Evolutionary conservation across 768 basidiomycete genomes (phyloP).

Genomic region (Leccinellum albellum): DNA sequence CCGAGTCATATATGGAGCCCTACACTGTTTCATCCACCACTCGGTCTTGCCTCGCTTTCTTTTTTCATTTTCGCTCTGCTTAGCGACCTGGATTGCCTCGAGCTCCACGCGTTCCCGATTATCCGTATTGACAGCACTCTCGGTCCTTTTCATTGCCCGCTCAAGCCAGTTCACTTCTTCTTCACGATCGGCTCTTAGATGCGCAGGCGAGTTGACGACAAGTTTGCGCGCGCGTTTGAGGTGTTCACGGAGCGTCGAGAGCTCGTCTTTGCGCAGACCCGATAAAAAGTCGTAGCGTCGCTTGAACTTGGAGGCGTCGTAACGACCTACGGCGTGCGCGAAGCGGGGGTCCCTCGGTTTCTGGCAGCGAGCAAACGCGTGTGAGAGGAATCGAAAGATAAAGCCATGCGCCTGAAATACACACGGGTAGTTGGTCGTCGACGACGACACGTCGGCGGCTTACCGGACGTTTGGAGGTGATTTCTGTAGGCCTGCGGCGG

Average conservation of each 20-base stretch:
- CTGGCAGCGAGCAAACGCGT: conserved; percentile 34
- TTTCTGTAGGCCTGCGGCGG: conserved; percentile 62
- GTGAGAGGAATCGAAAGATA: not conserved
- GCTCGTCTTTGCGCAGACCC: conserved; percentile 60
- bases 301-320: conserved; percentile 61
- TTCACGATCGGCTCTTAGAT: conserved; percentile 57
- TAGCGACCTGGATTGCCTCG: conserved; percentile 50
- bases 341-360: conserved; percentile 87
- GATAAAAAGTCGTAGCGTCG: conserved; percentile 73
- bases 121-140: conserved; percentile 74
- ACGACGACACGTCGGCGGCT: conserved; percentile 67
- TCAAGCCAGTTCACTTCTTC: conserved; percentile 70
- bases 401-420: conserved; percentile 20
- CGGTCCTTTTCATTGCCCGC: conserved; percentile 66
- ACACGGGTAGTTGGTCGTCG: conserved; percentile 60
- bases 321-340: conserved; percentile 64
- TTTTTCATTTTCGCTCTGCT: conserved; percentile 54
- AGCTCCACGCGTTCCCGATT: conserved; percentile 66
- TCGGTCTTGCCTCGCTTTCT: conserved; percentile 70
- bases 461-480: conserved; percentile 83
- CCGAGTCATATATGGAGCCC: conserved; percentile 21
- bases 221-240: conserved; percentile 66
- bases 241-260: conserved; percentile 59
- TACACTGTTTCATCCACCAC: conserved; percentile 86
- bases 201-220: conserved; percentile 54